These are phyloP conservation scores for Hydnomerulius pinastri DNA, from an alignment of 768 basidiomycete genomes.

Conservation along the genomic window DNA sequence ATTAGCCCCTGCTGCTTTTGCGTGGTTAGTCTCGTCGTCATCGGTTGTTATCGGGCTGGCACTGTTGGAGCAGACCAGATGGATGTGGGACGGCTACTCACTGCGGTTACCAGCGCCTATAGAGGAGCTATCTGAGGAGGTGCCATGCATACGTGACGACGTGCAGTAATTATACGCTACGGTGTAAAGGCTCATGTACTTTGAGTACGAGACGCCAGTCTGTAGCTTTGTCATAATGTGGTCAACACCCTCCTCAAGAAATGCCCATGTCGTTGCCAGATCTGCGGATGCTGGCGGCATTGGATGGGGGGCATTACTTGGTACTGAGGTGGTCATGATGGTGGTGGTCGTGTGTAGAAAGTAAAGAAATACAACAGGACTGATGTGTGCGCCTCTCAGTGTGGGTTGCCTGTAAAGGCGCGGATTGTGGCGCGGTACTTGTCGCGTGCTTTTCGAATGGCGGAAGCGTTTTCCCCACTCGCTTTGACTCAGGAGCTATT, in stretches of 20 bases:
- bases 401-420: conserved; percentile 23
- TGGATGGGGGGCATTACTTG: conserved; percentile 36
- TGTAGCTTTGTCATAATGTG: conserved; percentile 92
- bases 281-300: conserved; percentile 74
- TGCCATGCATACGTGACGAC: conserved; percentile 73
- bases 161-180: conserved; percentile 99
- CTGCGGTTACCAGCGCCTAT: conserved; percentile 50
- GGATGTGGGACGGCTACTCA: conserved; percentile 38
- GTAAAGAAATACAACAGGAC: conserved; percentile 3
- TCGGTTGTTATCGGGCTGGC: conserved; percentile 27
- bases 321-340: conserved; percentile 34
- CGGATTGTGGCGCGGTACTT: conserved; percentile 29
- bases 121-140: conserved; percentile 32
- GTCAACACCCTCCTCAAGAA: conserved; percentile 83
- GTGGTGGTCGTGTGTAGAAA: conserved; percentile 31
- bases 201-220: conserved; percentile 86
- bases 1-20: conserved; percentile 76
- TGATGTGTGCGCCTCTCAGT: conserved; percentile 9
- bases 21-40: conserved; percentile 18
- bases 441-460: conserved; percentile 5
- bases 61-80: conserved; percentile 13
- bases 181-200: conserved; percentile 87
- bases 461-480: too few species aligned
- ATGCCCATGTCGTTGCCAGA: conserved; percentile 83
- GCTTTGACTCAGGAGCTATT: background rate